Conservation (phyloP, 1,284 basidiomycete species). For the Ceratobasidium sp. region DNA sequence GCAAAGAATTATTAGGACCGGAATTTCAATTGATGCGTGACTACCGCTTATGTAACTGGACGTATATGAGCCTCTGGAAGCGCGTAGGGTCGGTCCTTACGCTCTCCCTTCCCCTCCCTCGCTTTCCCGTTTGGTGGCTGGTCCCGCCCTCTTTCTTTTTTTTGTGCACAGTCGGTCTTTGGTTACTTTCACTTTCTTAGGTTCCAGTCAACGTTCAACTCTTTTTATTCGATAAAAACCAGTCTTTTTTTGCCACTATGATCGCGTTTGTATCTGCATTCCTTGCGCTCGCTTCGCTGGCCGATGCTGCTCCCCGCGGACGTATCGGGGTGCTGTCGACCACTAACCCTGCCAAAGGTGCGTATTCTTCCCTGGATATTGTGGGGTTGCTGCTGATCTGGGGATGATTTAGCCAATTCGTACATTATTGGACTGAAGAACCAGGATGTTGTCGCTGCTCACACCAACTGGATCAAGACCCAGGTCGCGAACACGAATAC, state of each 20-base stretch:
- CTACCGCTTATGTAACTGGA: neutral
- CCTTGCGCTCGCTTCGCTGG: constrained; percentile 31
- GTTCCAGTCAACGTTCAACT: too few species aligned
- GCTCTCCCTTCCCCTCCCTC: neutral
- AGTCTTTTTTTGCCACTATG: constrained; percentile 7
- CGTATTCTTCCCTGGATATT: neutral
- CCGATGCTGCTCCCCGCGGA: constrained; percentile 27
- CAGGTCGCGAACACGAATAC: constrained; percentile 29
- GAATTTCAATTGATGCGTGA: constrained; percentile 18
- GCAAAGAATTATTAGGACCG: constrained; percentile 3
- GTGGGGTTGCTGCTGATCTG: neutral
- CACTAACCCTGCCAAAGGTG: neutral
- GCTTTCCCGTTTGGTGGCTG: constrained; percentile 22
- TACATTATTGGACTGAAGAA: constrained; percentile 30
- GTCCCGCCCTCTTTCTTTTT: constrained; percentile 17
- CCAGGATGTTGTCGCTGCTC: constrained; percentile 16
- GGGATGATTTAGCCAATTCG: constrained; percentile 30
- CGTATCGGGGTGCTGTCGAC: neutral
- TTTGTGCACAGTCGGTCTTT: constrained; percentile 3
- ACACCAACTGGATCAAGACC: constrained; percentile 38
- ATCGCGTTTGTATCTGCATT: constrained; percentile 11
- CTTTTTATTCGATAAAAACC: constrained; percentile 18
- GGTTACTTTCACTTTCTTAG: constrained; percentile 20
- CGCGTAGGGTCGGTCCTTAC: neutral
- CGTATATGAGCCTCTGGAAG: neutral